Evolutionary conservation across 202 grass and related monocot genomes (phyloP).

Genomic region (Carex sylvatica): DNA sequence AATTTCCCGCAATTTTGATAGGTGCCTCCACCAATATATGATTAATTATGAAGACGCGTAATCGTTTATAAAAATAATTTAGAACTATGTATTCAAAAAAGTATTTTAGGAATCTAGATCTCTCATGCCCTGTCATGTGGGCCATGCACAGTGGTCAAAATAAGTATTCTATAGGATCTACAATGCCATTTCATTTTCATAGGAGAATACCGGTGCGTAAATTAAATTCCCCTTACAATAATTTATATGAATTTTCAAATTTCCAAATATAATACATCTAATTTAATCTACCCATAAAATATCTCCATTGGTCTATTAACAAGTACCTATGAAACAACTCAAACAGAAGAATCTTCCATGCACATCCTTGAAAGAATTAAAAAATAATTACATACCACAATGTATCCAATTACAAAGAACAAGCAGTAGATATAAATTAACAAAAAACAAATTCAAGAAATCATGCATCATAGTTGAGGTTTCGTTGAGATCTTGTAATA

Average conservation of each 20-base stretch:
- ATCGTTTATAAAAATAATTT: not conserved
- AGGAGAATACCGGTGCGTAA: not conserved
- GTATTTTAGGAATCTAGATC: not conserved
- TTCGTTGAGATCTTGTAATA: not conserved
- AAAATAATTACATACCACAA: not conserved
- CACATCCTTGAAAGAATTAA: not conserved
- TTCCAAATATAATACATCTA: not conserved
- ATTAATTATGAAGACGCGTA: not conserved
- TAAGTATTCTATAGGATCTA: not conserved
- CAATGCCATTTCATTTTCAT: not conserved
- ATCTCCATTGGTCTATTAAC: no score
- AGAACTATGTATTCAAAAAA: not conserved
- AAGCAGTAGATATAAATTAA: not conserved
- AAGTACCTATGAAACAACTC: not conserved
- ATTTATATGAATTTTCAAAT: not conserved
- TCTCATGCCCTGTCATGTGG: not conserved
- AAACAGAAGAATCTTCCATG: not conserved
- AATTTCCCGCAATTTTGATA: not conserved
- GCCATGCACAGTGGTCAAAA: not conserved
- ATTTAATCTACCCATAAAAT: no score
- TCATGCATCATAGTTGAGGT: constrained; percentile 8
- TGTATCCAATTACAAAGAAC: not conserved
- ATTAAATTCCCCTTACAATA: not conserved
- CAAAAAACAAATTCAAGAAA: not conserved
- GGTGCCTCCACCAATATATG: not conserved